Evolutionary conservation across 2,329 filamentous ascomycete genomes (phyloP), one percentile per base, ranked within the genome.

Genomic region (Elsinoe australis): DNA sequence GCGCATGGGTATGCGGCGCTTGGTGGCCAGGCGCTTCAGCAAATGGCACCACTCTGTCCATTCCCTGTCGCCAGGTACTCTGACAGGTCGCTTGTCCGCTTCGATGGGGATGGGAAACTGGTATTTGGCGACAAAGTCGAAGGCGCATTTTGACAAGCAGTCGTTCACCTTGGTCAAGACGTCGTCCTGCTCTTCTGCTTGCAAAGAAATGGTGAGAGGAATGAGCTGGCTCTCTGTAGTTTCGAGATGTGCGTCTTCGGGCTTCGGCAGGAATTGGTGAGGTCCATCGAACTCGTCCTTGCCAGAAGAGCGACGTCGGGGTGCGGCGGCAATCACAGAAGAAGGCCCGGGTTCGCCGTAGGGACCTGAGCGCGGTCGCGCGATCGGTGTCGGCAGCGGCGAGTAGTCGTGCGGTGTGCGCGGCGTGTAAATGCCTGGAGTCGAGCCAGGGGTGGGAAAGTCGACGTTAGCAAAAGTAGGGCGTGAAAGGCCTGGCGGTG

Each of bases 11-110:
- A 94, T 90, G 53, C 87, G 80, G 55, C 87, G 78, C 70, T 90
- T 92, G 26, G 87, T 94, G 24, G 87, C 87, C 51, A 94, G 75
- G 42, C 86, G 77, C 68, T 92, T 92, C 56, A 94, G 73, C 51
- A 94, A 76, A 64, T 89, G 87, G 49, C 90, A 87, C 87, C 87
- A 94, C 68, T 94, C 87, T 36, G 85, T 90, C 87, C 87, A 94
- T 65, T 92, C 87, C 53, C 85, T 76, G 66, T 89, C 85, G 59
- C 82, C 80, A 24, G 85, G 80, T 36, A 80, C 71, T 62, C 84
- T 80, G 47, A 89, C 76, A 49, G 83, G 82, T 56, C 85, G 78
- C 77, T 88, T 88, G 64, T 90, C 85, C 64, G 84, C 78, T 50
- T 87, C 85, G 58, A 92, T 68, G 8, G 87, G 87, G 56, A 94